Evolutionary conservation across 441 rosid genomes (phyloP), one percentile per base, ranked within the genome.

Genomic region (Hura crepitans): DNA sequence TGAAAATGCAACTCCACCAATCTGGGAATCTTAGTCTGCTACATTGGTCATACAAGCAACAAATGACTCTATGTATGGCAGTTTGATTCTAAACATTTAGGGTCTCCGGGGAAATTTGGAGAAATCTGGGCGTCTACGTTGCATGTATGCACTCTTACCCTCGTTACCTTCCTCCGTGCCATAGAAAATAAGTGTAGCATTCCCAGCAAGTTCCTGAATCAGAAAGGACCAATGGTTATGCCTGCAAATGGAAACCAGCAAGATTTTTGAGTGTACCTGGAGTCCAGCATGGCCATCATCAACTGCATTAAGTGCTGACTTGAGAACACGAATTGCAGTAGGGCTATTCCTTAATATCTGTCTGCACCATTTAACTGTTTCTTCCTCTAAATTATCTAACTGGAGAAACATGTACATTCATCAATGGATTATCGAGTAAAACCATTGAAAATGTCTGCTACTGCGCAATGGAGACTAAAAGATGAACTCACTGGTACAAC

Each of bases 231-330:
- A 9, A 5, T 49, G 1, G 27, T 7, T 46, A 43, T 25, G 23
- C 12, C 2, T 57, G 37, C 12, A 30, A 0, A 14, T 30, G 12
- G 8, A 7, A n/a, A n/a, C n/a, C n/a, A n/a, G n/a, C n/a, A n/a
- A n/a, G n/a, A n/a, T n/a, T n/a, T n/a, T n/a, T n/a, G n/a, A n/a
- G n/a, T n/a, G 31, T 77, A 91, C 97, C 95, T 89, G 96, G 69
- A 91, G 95, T 71, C 97, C 97, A 1, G 97, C 90, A 62, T 91
- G 96, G 33, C 97, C 98, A 59, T 91, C 96, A 54, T 91, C 98
- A 1, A 85, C 97, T 30, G 97, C 96, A 82, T 89, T 93, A 39
- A 91, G 89, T 69, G 98, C 85, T 55, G 98, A 84, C 76, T 93
- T 93, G 43, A 91, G 92, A 58, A 93, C 87, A 50, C 98, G 84